These are phyloP conservation scores for Alnus glutinosa DNA, from an alignment of 306 rosid genomes.

Conservation along the genomic window DNA sequence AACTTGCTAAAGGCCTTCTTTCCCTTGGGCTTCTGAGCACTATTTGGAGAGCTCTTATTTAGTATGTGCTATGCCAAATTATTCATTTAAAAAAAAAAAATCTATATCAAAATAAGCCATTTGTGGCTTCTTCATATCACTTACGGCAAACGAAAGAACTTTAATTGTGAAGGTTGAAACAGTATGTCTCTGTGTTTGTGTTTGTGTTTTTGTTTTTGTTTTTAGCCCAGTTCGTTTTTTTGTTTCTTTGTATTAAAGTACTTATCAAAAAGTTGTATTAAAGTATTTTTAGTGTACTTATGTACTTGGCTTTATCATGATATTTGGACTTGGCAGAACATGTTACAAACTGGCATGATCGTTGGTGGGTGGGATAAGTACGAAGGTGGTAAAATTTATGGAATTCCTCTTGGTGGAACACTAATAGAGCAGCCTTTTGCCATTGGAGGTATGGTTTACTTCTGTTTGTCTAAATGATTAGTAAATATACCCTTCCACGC, in stretches of 20 bases:
- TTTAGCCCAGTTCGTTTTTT: not conserved
- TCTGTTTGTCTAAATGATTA: not conserved
- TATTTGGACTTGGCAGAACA: conserved; percentile 58
- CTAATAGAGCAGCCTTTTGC: conserved; percentile 84
- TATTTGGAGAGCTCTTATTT: not conserved
- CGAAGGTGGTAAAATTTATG: conserved; percentile 89
- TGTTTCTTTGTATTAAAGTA: not conserved
- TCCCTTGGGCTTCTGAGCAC: not conserved
- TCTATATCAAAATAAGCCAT: not conserved
- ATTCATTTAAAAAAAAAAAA: not conserved
- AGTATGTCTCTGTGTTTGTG: not conserved
- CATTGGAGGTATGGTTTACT: conserved; percentile 69
- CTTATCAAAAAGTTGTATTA: not conserved
- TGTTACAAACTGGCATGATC: conserved; percentile 80
- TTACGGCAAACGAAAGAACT: not conserved
- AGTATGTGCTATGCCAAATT: not conserved
- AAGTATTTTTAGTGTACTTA: not conserved
- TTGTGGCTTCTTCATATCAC: not conserved
- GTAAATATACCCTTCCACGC: not conserved
- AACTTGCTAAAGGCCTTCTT: not conserved
- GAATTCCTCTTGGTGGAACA: conserved; percentile 93
- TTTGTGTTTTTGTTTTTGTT: too few relatives aligned
- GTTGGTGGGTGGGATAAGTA: conserved; percentile 99
- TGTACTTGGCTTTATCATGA: conserved; percentile 15
- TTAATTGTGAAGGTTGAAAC: not conserved